Evolutionary conservation across 2,329 filamentous ascomycete genomes (phyloP), one percentile per base, ranked within the genome.

Genomic region (Fusarium sp.): DNA sequence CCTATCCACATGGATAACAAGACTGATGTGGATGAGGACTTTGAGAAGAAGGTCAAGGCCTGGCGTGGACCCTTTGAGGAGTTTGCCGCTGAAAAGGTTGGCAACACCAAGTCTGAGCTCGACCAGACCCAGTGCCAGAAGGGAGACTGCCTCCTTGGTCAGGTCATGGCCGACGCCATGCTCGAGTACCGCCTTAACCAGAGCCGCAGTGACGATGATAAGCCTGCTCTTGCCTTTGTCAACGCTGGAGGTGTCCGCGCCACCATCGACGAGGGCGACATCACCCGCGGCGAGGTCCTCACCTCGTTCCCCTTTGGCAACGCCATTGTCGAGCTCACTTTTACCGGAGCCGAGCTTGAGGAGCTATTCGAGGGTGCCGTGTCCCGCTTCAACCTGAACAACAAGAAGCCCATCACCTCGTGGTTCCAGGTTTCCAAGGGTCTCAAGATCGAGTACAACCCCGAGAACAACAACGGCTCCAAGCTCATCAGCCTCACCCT

Each of bases 241-340:
- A 93, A 93, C 80, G 88, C 88, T 1, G 91, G 91, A 16, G 91
- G 91, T 31, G 87, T 93, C 62, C 90, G 91, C 22, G 89, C 91
- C 4, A 89, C 88, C 39, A 93, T 93, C 61, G 89, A 91, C 48
- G 79, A 82, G 20, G 91, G 91, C 11, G 81, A 88, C 63, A 88
- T 93, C 77, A 93, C 90, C 5, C 88, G 90, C 39, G 91, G 91
- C 63, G 87, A 91, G 69, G 88, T 92, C 6, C 83, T 92, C 3
- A 92, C 89, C 0, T 86, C 89, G 0, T 93, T 93, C 81, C 91
- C 91, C 43, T 93, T 93, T 72, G 88, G 89, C 64, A 93, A 93
- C 80, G 85, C 90, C 52, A 85, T 93, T 22, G 90, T 91, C 10
- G 89, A 92, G 76, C 81, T 92, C 18, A 82, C 79, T 1, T 85